A percentile compares a stretch with the other conserved stretches of the same genome.
These are phyloP conservation scores for Colletotrichum orchidophilum DNA, from an alignment of 2,329 filamentous ascomycete genomes.

Conservation along the genomic window DNA sequence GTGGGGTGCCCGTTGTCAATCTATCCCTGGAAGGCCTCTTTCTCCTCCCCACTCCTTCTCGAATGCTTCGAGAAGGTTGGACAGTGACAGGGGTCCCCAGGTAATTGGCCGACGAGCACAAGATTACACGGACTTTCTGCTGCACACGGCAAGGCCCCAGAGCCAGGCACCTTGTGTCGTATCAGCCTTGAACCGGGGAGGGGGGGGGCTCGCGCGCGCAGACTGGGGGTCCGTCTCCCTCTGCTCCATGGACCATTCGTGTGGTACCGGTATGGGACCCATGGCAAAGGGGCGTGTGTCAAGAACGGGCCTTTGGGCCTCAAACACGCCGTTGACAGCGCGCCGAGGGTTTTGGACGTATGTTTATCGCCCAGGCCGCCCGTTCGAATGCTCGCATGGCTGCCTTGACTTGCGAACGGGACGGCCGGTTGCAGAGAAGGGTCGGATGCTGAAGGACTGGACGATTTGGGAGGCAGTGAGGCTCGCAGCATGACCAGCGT, in stretches of 20 bases:
- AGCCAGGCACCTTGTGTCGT: slow-evolving; percentile 24
- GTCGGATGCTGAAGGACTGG: neutral
- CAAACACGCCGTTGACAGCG: neutral
- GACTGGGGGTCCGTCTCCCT: neutral
- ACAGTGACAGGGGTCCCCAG: slow-evolving; percentile 14
- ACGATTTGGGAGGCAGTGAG: neutral
- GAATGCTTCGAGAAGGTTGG: slow-evolving; percentile 34
- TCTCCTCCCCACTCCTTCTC: slow-evolving; percentile 16
- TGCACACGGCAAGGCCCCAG: slow-evolving; percentile 18
- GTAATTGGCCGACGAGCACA: slow-evolving; percentile 14
- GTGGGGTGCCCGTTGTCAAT: slow-evolving; percentile 20
- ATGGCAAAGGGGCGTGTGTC: neutral
- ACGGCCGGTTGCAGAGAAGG: neutral
- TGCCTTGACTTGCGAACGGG: slow-evolving; percentile 12
- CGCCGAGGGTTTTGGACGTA: neutral
- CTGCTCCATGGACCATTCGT: neutral
- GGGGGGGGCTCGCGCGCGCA: slow-evolving; percentile 7
- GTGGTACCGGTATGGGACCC: neutral
- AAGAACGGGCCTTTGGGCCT: neutral
- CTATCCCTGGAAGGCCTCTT: slow-evolving; percentile 17
- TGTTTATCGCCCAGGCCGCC: slow-evolving; percentile 26
- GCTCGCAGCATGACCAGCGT: slow-evolving; percentile 11
- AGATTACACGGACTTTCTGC: slow-evolving; percentile 32
- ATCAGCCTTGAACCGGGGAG: slow-evolving; percentile 28
- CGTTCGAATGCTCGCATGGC: slow-evolving; percentile 23